These are phyloP conservation scores for Aeschynomene evenia DNA, from an alignment of 306 rosid species.

Conservation along the genomic window DNA sequence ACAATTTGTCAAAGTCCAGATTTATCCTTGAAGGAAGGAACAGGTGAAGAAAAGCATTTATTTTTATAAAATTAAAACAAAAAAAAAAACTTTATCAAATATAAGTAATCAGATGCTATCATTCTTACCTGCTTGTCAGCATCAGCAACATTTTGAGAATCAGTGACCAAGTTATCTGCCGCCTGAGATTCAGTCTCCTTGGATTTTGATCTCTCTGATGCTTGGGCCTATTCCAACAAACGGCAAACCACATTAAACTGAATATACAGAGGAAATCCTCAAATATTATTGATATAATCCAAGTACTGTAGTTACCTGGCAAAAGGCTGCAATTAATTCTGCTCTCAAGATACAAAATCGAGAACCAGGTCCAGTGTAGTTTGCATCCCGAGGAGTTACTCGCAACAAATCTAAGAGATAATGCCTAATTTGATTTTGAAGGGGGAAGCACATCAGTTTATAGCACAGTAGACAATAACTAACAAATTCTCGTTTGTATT, in stretches of 20 bases:
- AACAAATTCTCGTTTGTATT: background rate
- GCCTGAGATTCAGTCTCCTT: slow-evolving; percentile 40
- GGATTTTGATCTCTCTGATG: slow-evolving; percentile 49
- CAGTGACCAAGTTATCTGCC: slow-evolving; percentile 27
- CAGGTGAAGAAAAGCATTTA: background rate
- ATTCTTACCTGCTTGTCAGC: slow-evolving; percentile 39
- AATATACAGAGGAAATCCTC: slow-evolving; percentile 7
- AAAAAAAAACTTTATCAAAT: background rate
- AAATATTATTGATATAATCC: background rate
- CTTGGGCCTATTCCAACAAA: slow-evolving; percentile 49
- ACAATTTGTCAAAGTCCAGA: background rate
- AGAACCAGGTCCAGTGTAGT: slow-evolving; percentile 69
- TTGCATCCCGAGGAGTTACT: slow-evolving; percentile 88
- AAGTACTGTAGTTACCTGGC: slow-evolving; percentile 50
- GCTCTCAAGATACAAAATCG: slow-evolving; percentile 72
- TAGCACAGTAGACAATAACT: background rate
- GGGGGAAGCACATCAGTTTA: slow-evolving; percentile 11
- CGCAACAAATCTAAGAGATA: slow-evolving; percentile 87
- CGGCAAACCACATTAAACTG: slow-evolving; percentile 1
- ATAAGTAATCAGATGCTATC: background rate
- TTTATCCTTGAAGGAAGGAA: background rate
- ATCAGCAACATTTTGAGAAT: slow-evolving; percentile 38
- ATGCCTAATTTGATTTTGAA: slow-evolving; percentile 46
- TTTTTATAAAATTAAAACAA: too few species aligned
- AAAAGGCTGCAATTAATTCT: slow-evolving; percentile 66